phyloP scores from a whole-genome alignment of 1,284 basidiomycete genomes.

The Retiboletus flavoniger region DNA sequence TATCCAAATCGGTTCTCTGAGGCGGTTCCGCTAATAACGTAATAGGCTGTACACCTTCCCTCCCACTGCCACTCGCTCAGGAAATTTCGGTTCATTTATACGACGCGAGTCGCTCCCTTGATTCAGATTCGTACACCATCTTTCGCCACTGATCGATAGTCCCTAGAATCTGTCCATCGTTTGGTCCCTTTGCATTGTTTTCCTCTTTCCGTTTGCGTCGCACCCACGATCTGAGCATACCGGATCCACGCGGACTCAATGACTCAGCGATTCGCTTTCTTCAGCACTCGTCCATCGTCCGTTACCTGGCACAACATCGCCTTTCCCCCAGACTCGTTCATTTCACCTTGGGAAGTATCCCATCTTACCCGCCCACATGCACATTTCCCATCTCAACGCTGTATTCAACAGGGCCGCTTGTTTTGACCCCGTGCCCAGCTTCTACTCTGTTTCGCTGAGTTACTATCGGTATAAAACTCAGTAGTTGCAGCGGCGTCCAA shows the following conservation, averaged over 20 bases:
- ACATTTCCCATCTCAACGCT: conserved; percentile 28
- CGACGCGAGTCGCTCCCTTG: conserved; percentile 18
- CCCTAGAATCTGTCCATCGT: conserved; percentile 6
- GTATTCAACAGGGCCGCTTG: conserved; percentile 34
- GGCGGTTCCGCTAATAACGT: conserved; percentile 33
- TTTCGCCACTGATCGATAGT: conserved; percentile 22
- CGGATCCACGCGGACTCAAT: conserved; percentile 29
- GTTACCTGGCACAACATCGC: conserved; percentile 7
- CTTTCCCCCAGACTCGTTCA: conserved; percentile 7
- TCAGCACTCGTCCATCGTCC: conserved; percentile 5
- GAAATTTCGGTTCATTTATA: conserved; percentile 21
- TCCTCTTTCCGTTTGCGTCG: conserved; percentile 15
- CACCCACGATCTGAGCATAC: conserved; percentile 19
- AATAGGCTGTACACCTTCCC: conserved; percentile 26
- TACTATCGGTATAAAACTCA: conserved; percentile 42
- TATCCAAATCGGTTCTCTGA: conserved; percentile 17
- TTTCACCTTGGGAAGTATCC: conserved; percentile 18
- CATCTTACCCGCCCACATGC: conserved; percentile 12
- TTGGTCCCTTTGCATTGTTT: conserved; percentile 17
- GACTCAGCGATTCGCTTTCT: conserved; percentile 28
- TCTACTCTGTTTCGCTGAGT: conserved; percentile 40
- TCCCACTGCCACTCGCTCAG: conserved; percentile 22
- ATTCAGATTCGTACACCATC: conserved; percentile 15
- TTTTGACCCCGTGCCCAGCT: conserved; percentile 38
- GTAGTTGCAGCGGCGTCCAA: conserved; percentile 39